Percentiles rank a stretch among this genome's conserved stretches.
These are phyloP conservation scores for Debaryomyces sp. DNA, from an alignment of 1,139 yeast genomes.

Conservation along the genomic window DNA sequence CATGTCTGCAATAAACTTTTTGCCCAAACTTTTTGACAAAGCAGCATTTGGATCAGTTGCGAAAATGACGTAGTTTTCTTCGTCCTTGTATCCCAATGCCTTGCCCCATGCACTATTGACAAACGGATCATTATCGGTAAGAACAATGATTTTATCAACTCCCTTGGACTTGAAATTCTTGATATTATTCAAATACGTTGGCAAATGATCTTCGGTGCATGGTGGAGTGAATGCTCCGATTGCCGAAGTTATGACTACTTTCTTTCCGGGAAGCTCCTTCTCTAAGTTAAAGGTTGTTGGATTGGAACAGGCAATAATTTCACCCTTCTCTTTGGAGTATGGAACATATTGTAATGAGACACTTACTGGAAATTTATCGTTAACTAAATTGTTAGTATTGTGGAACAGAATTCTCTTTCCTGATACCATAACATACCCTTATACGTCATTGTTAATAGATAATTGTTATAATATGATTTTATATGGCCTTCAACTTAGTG, in stretches of 20 bases:
- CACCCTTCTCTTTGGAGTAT: constrained; percentile 1
- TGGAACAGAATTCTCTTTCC: background rate
- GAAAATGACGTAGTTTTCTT: constrained; percentile 21
- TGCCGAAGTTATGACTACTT: constrained; percentile 18
- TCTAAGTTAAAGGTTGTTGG: background rate
- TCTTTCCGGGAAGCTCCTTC: constrained; percentile 14
- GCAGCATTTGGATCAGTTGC: constrained; percentile 28
- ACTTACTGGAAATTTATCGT: constrained; percentile 15
- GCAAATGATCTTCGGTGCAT: constrained; percentile 20
- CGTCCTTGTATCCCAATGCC: constrained; percentile 16
- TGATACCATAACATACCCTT: background rate
- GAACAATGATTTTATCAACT: constrained; percentile 19
- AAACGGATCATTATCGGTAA: constrained; percentile 23
- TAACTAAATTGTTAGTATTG: background rate
- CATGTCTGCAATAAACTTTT: constrained; percentile 20
- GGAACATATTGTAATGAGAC: constrained; percentile 18
- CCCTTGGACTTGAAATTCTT: constrained; percentile 22
- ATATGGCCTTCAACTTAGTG: background rate
- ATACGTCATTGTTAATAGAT: background rate
- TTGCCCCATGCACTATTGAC: constrained; percentile 19
- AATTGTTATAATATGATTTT: background rate
- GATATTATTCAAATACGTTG: constrained; percentile 18
- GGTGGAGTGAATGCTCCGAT: constrained; percentile 20
- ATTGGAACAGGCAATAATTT: background rate
- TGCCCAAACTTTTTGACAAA: constrained; percentile 47